phyloP scores from a whole-genome alignment of 257 asterid species.

The Vinca minor region DNA sequence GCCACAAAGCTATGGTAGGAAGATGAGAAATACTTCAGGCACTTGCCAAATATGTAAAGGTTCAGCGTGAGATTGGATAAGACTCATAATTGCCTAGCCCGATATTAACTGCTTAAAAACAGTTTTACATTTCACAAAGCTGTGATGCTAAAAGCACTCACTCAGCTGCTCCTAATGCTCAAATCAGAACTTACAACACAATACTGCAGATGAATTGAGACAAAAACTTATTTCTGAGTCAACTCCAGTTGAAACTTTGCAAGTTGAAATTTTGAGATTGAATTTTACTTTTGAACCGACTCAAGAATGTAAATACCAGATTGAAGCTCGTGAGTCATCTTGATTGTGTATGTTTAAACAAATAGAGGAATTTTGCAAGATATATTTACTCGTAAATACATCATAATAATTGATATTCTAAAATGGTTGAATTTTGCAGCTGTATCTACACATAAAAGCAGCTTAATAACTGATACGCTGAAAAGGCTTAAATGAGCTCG shows the following conservation, averaged over 20 bases:
- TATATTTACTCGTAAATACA: not conserved
- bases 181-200: not conserved
- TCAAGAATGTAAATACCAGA: not conserved
- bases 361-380: not conserved
- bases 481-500: not conserved
- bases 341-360: not conserved
- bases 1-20: not conserved
- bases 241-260: not conserved
- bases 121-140: not conserved
- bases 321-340: not conserved
- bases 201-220: not conserved
- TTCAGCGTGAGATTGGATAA: not conserved
- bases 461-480: too few relatives aligned
- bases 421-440: not conserved
- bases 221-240: not conserved
- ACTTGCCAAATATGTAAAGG: not conserved
- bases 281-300: not conserved
- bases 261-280: not conserved
- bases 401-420: not conserved
- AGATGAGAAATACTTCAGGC: not conserved
- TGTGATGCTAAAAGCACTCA: not conserved
- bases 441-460: too few relatives aligned
- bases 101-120: not conserved
- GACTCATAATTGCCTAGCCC: not conserved
- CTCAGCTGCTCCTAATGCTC: not conserved